A percentile compares a stretch with the other conserved stretches of the same genome.
These are phyloP conservation scores for Bjerkandera adusta DNA, from an alignment of 1,284 basidiomycete species.

Conservation along the genomic window DNA sequence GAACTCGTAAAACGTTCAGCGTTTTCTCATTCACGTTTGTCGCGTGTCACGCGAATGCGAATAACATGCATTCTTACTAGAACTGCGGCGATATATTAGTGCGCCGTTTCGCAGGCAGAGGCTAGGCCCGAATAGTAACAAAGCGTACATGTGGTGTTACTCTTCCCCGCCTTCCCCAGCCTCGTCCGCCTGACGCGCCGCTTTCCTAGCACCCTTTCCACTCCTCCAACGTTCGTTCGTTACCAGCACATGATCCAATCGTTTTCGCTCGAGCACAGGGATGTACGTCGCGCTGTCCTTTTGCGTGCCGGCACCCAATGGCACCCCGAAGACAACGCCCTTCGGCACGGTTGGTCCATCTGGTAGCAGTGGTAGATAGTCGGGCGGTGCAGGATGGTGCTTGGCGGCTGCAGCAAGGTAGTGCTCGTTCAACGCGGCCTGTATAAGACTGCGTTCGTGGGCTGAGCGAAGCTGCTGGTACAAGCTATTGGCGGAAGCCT, in stretches of 20 bases:
- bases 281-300: slow-evolving; percentile 62
- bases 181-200: slow-evolving; percentile 15
- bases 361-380: slow-evolving; percentile 34
- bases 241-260: slow-evolving; percentile 68
- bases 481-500: slow-evolving; percentile 35
- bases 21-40: no score
- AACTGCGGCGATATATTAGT: no score
- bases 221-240: slow-evolving; percentile 78
- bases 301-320: slow-evolving; percentile 73
- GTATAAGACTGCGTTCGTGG: slow-evolving; percentile 55
- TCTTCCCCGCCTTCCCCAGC: slow-evolving; percentile 16
- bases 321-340: slow-evolving; percentile 47
- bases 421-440: slow-evolving; percentile 57
- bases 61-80: no score
- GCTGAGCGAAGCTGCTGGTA: slow-evolving; percentile 61
- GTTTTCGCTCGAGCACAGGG: slow-evolving; percentile 61
- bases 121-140: no score
- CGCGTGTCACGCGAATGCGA: no score
- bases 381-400: slow-evolving; percentile 40
- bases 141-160: no score
- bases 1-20: no score
- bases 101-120: no score
- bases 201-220: slow-evolving; percentile 51
- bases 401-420: slow-evolving; percentile 54
- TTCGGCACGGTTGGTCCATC: slow-evolving; percentile 19